Base-by-base conservation (phyloP, 352 stramenopile species). In the Paralagenidium karlingii region DNA sequence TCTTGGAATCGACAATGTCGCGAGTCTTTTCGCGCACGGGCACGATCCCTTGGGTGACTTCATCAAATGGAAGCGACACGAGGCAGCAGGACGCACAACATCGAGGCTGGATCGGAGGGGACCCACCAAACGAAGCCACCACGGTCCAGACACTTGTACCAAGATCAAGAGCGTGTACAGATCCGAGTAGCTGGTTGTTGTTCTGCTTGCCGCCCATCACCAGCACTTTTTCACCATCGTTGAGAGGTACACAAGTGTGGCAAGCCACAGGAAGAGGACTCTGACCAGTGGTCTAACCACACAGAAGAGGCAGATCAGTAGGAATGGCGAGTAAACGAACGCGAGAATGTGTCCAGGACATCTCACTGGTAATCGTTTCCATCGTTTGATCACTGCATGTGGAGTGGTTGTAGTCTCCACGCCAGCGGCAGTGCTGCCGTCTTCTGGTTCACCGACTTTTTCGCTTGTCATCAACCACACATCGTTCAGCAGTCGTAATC, bases 161-260 rank as follows among this genome's bases (percentile, higher is more conserved):
- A 24, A 89, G 30, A 39, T 86, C 69, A 13, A 89, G 51, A 3
- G 83, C 30, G 25, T 58, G 47, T 18, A 85, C 51, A 5, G 24
- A 30, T 18, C 58, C 43, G 11, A 64, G 58, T 26, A 82, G 59
- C 27, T 43, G 43, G 13, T 40, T 29, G 2, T 41, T 33, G 0
- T 49, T 39, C 7, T 65, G 53, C 18, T 40, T 62, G 0, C 68
- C 68, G 16, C 68, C 70, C 16, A 79, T 8, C 19, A 89, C 58
- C 2, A 79, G 31, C 12, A 87, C 33, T 20, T 68, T 55, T 1
- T 43, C 37, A 1, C 59, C 52, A 26, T 66, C 50, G 2, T 60
- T 49, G 9, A 75, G 22, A 3, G 56, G 9, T 9, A 75, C 55
- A 13, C 54, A 63, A 32, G 49, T 56, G 38, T 85, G 71, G 13